These are phyloP conservation scores for Tricholoma hemisulphureum DNA, from an alignment of 768 basidiomycete species.

Conservation along the genomic window DNA sequence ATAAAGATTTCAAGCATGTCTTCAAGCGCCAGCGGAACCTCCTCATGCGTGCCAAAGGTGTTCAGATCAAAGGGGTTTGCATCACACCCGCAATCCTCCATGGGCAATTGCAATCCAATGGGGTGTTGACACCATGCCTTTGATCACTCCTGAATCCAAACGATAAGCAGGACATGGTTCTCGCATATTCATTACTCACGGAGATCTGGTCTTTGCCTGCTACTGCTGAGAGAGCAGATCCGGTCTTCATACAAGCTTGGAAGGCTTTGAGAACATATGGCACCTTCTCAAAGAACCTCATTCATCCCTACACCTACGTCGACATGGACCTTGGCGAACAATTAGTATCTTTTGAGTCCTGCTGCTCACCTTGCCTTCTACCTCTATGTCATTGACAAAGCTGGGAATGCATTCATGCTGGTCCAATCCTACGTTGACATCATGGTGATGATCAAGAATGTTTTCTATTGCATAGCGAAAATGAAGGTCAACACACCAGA, in stretches of 20 bases:
- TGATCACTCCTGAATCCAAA: conserved; percentile 24
- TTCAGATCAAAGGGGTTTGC: conserved; percentile 19
- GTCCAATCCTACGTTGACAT: conserved; percentile 30
- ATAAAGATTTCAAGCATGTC: conserved; percentile 37
- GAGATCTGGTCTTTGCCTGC: conserved; percentile 24
- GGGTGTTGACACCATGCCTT: conserved; percentile 6
- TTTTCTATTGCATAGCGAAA: conserved; percentile 37
- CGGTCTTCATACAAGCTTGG: conserved; percentile 16
- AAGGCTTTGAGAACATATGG: conserved; percentile 23
- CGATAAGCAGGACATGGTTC: conserved; percentile 31
- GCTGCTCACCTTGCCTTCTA: conserved; percentile 29
- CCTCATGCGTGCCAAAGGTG: conserved; percentile 23
- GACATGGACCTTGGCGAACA: conserved; percentile 30
- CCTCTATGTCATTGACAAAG: no score
- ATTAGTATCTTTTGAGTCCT: conserved; percentile 29
- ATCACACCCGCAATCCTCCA: conserved; percentile 23
- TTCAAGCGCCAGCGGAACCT: conserved; percentile 31
- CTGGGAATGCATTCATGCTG: no score
- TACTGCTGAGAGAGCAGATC: conserved; percentile 3
- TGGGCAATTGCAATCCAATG: conserved; percentile 18
- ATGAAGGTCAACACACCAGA: conserved; percentile 31
- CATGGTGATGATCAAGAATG: conserved; percentile 38
- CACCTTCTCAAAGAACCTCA: conserved; percentile 20
- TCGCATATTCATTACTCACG: conserved; percentile 22
- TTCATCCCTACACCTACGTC: conserved; percentile 30